A percentile compares a stretch with the other conserved stretches of the same genome.
phyloP scores from a whole-genome alignment of 2,329 filamentous ascomycete species.

The Juglanconis sp. region DNA sequence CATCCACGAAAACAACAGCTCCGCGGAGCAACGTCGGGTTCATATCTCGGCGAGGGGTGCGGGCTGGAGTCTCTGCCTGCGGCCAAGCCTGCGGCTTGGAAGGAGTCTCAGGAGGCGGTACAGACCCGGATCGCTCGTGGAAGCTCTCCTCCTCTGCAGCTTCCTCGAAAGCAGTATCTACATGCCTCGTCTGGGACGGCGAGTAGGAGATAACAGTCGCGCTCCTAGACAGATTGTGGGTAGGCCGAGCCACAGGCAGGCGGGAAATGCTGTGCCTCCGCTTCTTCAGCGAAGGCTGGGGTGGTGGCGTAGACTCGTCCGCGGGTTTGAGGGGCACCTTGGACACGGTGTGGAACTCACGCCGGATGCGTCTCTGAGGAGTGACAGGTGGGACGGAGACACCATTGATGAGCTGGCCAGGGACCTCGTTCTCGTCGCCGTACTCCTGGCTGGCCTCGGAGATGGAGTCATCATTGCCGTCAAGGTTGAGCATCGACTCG shows the following conservation, averaged over 20 bases:
- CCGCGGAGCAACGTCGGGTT: conserved; percentile 59
- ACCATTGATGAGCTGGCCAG: conserved; percentile 25
- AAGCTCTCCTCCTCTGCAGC: conserved; percentile 22
- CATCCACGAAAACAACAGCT: conserved; percentile 78
- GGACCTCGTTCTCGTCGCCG: conserved; percentile 62
- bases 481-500: conserved; percentile 31
- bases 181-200: conserved; percentile 40
- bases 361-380: conserved; percentile 50
- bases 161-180: conserved; percentile 26
- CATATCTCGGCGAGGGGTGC: conserved; percentile 53
- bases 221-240: conserved; percentile 40
- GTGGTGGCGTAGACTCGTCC: conserved; percentile 50
- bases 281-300: conserved; percentile 40
- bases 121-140: conserved; percentile 21
- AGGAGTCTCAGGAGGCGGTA: conserved; percentile 38
- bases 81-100: conserved; percentile 52
- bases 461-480: conserved; percentile 43
- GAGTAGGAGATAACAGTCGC: conserved; percentile 55
- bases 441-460: conserved; percentile 66
- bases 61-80: conserved; percentile 51
- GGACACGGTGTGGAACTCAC: conserved; percentile 68
- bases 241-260: conserved; percentile 41
- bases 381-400: conserved; percentile 45
- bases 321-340: conserved; percentile 73
- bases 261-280: conserved; percentile 50